Percentiles rank a stretch among this genome's conserved stretches.
Evolutionary conservation across 2,329 filamentous ascomycete species (phyloP).

Genomic region (Graphiopsis chlorocephala): DNA sequence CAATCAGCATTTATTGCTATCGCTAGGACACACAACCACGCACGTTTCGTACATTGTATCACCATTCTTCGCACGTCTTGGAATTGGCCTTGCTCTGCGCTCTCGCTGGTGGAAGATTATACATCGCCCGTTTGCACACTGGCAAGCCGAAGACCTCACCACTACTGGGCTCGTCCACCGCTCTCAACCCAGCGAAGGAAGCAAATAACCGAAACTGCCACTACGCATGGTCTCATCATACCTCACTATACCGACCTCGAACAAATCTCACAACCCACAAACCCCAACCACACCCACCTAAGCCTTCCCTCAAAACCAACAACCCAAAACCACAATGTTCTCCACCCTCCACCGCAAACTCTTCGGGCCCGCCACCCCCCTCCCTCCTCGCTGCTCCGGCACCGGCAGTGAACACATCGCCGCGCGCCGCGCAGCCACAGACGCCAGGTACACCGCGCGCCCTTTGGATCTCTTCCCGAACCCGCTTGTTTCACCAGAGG

Average conservation of each 20-base stretch:
- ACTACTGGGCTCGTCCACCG: not conserved
- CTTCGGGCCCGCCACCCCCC: not conserved
- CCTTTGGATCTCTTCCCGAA: conserved; percentile 5
- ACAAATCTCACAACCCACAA: not conserved
- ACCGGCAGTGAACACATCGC: not conserved
- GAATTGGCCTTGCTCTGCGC: not conserved
- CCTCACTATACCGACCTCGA: not conserved
- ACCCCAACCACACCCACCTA: not conserved
- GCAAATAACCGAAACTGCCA: not conserved
- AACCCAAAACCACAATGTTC: not conserved
- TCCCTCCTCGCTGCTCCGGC: not conserved
- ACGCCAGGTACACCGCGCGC: not conserved
- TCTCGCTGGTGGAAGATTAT: not conserved
- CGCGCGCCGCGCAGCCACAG: not conserved
- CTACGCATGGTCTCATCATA: not conserved
- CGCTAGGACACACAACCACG: not conserved
- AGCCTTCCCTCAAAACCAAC: not conserved
- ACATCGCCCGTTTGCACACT: not conserved
- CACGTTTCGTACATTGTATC: not conserved
- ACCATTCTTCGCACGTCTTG: not conserved
- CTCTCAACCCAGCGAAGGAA: not conserved
- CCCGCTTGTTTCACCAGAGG: not conserved
- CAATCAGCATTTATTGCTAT: not conserved
- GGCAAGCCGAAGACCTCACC: not conserved
- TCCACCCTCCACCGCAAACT: not conserved